phyloP scores from a whole-genome alignment of 768 basidiomycete genomes.

The Tylopilus sp. region DNA sequence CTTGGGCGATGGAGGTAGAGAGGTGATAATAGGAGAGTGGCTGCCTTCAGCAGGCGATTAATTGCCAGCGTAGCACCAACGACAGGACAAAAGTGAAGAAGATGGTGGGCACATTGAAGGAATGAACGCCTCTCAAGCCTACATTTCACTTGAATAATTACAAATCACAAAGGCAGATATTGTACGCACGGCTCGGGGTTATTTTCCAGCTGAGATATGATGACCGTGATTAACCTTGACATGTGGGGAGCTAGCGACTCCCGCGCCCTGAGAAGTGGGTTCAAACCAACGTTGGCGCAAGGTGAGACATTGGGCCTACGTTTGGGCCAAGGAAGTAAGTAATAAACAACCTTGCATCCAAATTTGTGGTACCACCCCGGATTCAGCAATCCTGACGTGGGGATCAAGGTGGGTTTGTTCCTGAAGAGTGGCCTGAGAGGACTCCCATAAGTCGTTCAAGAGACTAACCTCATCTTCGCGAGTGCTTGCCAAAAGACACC shows the following conservation, averaged over 20 bases:
- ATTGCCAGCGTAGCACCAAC: conserved; percentile 46
- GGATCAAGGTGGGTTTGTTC: conserved; percentile 48
- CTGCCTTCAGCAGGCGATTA: conserved; percentile 52
- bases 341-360: conserved; percentile 54
- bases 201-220: conserved; percentile 64
- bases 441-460: not conserved
- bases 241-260: conserved; percentile 54
- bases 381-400: conserved; percentile 51
- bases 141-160: conserved; percentile 1
- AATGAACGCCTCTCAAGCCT: conserved; percentile 41
- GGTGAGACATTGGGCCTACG: conserved; percentile 35
- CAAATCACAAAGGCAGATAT: not conserved
- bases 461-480: conserved; percentile 42
- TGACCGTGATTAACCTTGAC: conserved; percentile 47
- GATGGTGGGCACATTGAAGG: conserved; percentile 41
- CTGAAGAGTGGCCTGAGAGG: conserved; percentile 35
- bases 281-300: not conserved
- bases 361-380: conserved; percentile 40
- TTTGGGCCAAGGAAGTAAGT: conserved; percentile 44
- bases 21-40: conserved; percentile 47
- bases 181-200: conserved; percentile 43
- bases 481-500: conserved; percentile 47
- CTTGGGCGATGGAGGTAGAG: conserved; percentile 44
- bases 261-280: conserved; percentile 40
- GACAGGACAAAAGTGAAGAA: conserved; percentile 44